These are phyloP conservation scores for Phyllosticta citribraziliensis DNA, from an alignment of 2,329 filamentous ascomycete genomes.

Conservation along the genomic window DNA sequence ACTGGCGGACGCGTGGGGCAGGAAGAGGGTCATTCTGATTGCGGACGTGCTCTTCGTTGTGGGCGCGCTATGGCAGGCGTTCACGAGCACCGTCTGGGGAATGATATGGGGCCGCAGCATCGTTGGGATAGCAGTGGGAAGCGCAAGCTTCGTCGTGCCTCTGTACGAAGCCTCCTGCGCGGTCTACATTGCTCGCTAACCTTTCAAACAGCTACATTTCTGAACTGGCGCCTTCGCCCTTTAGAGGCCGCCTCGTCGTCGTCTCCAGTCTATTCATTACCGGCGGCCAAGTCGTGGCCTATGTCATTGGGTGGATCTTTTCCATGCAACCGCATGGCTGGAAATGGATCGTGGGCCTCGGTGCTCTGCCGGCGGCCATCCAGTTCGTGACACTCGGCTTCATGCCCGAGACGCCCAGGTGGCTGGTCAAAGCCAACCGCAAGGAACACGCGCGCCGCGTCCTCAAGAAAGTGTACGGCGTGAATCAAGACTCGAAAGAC, in stretches of 20 bases:
- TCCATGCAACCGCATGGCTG: constrained; percentile 54
- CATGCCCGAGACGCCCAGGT: constrained; percentile 84
- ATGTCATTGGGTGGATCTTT: constrained; percentile 65
- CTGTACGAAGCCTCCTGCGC: constrained; percentile 13
- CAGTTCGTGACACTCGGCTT: constrained; percentile 59
- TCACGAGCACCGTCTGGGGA: constrained; percentile 18
- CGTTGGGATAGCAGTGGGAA: constrained; percentile 22
- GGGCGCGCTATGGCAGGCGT: constrained; percentile 22
- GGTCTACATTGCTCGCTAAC: background rate
- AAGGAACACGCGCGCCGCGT: constrained; percentile 54
- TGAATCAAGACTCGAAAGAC: constrained; percentile 11
- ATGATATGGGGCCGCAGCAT: constrained; percentile 23
- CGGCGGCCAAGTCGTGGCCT: constrained; percentile 64
- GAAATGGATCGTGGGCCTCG: constrained; percentile 87
- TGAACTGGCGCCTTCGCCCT: constrained; percentile 68
- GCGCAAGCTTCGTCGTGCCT: constrained; percentile 23
- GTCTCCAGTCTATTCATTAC: constrained; percentile 77
- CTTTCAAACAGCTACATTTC: constrained; percentile 54
- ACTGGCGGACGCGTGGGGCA: constrained; percentile 62
- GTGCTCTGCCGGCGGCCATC: constrained; percentile 62
- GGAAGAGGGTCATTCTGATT: constrained; percentile 70
- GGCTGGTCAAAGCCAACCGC: constrained; percentile 63
- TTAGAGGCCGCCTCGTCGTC: constrained; percentile 71
- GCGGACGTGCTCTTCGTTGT: constrained; percentile 42
- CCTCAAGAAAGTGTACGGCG: constrained; percentile 53